Evolutionary conservation across 2,329 filamentous ascomycete genomes (phyloP), one percentile per base, ranked within the genome.

Genomic region (Aspergillus sp.): DNA sequence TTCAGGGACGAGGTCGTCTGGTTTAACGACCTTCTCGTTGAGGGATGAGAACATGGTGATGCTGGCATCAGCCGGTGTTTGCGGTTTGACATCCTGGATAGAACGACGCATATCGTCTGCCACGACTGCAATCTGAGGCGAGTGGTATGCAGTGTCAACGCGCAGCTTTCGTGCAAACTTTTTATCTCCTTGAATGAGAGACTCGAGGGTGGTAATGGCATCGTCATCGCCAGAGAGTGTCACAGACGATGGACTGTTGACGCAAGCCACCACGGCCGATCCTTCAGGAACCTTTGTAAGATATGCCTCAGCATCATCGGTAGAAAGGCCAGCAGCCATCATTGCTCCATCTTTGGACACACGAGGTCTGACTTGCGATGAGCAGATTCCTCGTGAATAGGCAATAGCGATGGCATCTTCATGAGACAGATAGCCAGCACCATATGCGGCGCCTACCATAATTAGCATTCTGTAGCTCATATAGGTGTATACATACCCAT

Each of bases 141-240:
- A 68, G 46, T 74, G 70, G 41, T 72, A 74, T 0, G 71, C 70
- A 3, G 48, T 61, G 26, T 68, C 62, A 3, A 73, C 68, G 12
- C 43, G 44, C 11, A 56, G 39, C 27, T 27, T 37, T n/a, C 51
- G 40, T 3, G 34, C 30, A 28, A 51, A 53, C 5, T 34, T 42
- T 3, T 33, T 28, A 8, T 46, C 27, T 4, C 36, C 38, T 3
- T 46, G 32, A 19, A 51, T 28, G 5, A 39, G 9, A 7, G 26
- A 12, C 27, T 45, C 30, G 2, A 39, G 28, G n/a, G 46, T 36
- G 1, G 36, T 12, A 7, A 56, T 39, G 10, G 44, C 44, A n/a
- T 13, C 32, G 1, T 29, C 13, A 33, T 49, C 47, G 7, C 47
- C 47, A 9, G 39, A 43, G 6, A 49, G 30, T 2, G 44, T 49